These are phyloP conservation scores for Aspergillus funiculosus DNA, from an alignment of 495 filamentous ascomycete genomes.

Conservation along the genomic window DNA sequence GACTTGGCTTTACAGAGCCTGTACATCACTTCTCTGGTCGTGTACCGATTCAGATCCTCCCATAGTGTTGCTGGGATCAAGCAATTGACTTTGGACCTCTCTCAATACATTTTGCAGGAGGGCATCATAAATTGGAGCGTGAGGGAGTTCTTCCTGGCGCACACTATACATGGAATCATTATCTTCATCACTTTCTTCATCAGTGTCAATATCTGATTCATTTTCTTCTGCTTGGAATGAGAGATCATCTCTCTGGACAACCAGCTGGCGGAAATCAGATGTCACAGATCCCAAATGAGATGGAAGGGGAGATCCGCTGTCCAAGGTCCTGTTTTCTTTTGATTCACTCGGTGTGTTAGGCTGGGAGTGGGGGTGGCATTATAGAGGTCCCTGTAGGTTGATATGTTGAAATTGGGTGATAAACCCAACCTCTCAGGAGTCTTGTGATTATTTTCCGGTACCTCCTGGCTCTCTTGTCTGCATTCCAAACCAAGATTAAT, in stretches of 20 bases:
- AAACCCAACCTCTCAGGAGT: background rate
- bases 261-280: background rate
- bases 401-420: background rate
- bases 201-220: background rate
- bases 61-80: background rate
- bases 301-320: background rate
- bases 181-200: background rate
- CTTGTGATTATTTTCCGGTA: background rate
- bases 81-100: constrained; percentile 1
- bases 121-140: constrained; percentile 6
- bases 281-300: background rate
- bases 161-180: background rate
- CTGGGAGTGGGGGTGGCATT: constrained; percentile 4
- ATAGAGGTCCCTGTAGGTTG: constrained; percentile 8
- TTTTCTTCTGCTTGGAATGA: background rate
- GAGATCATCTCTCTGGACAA: background rate
- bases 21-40: background rate
- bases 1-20: background rate
- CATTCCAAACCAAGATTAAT: background rate
- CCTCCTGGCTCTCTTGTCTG: background rate
- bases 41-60: background rate
- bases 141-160: constrained; percentile 7
- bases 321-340: background rate
- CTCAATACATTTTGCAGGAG: constrained; percentile 4
- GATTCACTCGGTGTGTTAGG: background rate